These are phyloP conservation scores for Cenchrus americanus DNA, from an alignment of 176 grass and related monocot species.

Conservation along the genomic window DNA sequence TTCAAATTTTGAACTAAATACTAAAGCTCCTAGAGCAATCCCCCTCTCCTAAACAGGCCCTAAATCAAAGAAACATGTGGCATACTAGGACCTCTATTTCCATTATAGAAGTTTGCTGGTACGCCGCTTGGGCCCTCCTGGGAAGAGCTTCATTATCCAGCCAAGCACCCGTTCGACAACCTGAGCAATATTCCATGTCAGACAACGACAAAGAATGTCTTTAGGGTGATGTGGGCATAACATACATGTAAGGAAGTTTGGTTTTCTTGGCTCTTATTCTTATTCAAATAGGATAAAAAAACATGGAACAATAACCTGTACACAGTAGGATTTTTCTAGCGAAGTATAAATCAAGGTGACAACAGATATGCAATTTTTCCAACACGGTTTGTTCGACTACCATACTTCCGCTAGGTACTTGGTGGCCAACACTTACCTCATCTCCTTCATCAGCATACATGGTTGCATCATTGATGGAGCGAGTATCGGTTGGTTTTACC, in stretches of 20 bases:
- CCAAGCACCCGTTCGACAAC: constrained; percentile 93
- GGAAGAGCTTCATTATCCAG: constrained; percentile 99
- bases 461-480: constrained; percentile 69
- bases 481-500: constrained; percentile 60
- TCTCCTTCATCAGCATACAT: constrained; percentile 98
- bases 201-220: not conserved
- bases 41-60: constrained; percentile 23
- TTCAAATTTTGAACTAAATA: constrained; percentile 22
- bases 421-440: constrained; percentile 59
- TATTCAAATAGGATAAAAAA: not conserved
- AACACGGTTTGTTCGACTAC: not conserved
- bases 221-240: not conserved
- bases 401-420: not conserved
- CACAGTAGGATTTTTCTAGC: not conserved
- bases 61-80: constrained; percentile 41
- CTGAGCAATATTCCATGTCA: constrained; percentile 49
- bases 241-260: not conserved
- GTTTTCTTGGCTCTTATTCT: not conserved
- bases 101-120: constrained; percentile 91
- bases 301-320: not conserved
- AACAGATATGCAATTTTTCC: not conserved
- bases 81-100: constrained; percentile 51
- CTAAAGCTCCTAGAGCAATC: constrained; percentile 19
- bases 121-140: constrained; percentile 89
- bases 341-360: not conserved